Evolutionary conservation across 1,284 basidiomycete genomes (phyloP), one percentile per base, ranked within the genome.

Genomic region (Sphaerobolus stellatus): DNA sequence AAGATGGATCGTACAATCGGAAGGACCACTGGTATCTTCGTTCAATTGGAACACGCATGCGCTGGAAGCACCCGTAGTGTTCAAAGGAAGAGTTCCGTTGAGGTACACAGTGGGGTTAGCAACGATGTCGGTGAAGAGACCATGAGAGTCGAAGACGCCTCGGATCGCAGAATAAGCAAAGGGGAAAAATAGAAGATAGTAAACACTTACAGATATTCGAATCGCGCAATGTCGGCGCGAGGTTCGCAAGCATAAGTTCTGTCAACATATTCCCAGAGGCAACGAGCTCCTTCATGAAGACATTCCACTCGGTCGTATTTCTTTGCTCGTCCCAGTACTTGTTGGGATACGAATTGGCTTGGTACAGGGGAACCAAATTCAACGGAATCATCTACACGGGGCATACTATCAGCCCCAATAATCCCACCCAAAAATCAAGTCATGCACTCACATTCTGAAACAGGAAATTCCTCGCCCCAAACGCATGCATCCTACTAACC

Each of bases 271-370:
- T 78, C 11, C 76, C 75, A 0, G 73, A 66, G 8, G 69, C 62
- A 3, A 71, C 69, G 43, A 79, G 69, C 58, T 81, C 77, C 5
- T 59, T 70, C 71, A 79, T 79, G 62, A 69, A 69, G 13, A 79
- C 67, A 58, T 67, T 75, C 78, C 78, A 80, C 62, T 74, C 74
- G 1, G 78, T 80, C 5, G 75, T 69, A 58, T 80, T 81, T 25
- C 76, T 71, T 41, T 69, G 62, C 8, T 67, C 63, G 27, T 67
- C 67, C 78, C 78, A 80, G 57, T 74, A 80, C 30, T 54, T 64
- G 56, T 63, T 75, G 2, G 70, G 69, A 53, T 77, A 80, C 4
- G 76, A 76, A 48, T 69, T 48, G 4, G 65, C 63, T 11, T 73
- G 60, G 56, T 80, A 81, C 18, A 79, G 61, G n/a, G 74, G 70